phyloP scores from a whole-genome alignment of 495 filamentous ascomycete genomes.

The Podospora pseudoanserina region DNA sequence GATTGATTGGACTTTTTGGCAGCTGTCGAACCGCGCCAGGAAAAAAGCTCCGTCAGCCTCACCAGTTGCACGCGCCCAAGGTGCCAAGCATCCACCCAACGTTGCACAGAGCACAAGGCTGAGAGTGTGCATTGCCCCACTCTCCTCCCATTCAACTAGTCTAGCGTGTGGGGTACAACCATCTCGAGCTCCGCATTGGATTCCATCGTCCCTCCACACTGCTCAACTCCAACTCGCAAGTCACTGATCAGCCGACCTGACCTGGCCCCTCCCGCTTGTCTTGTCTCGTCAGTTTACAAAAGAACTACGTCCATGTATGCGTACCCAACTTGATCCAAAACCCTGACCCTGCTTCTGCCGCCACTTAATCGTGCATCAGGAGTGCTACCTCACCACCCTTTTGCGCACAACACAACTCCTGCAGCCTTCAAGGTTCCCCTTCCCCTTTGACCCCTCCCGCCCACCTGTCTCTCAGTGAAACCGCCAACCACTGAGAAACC shows the following conservation, averaged over 20 bases:
- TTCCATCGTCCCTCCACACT: background rate
- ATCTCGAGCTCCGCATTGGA: background rate
- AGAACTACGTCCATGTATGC: background rate
- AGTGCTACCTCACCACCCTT: background rate
- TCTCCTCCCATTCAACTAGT: background rate
- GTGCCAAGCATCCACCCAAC: background rate
- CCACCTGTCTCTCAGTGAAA: background rate
- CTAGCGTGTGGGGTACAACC: background rate
- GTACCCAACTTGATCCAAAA: background rate
- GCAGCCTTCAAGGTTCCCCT: constrained; percentile 1
- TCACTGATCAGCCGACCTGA: too few species aligned
- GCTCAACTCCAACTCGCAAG: background rate
- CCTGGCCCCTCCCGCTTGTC: background rate
- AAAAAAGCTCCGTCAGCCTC: constrained; percentile 25
- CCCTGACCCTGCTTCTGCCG: background rate
- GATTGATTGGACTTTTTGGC: constrained; percentile 22
- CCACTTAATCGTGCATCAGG: background rate
- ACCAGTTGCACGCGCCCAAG: background rate
- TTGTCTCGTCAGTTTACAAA: background rate
- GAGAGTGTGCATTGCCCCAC: constrained; percentile 9
- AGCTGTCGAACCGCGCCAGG: constrained; percentile 27
- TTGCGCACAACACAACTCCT: background rate
- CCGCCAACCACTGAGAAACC: background rate
- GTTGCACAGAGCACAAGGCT: constrained; percentile 14
- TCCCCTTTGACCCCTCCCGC: background rate